Percentiles rank a stretch among this genome's conserved stretches.
Evolutionary conservation across 176 grass and related monocot species (phyloP).

Genomic region (Oryza glumipatula): DNA sequence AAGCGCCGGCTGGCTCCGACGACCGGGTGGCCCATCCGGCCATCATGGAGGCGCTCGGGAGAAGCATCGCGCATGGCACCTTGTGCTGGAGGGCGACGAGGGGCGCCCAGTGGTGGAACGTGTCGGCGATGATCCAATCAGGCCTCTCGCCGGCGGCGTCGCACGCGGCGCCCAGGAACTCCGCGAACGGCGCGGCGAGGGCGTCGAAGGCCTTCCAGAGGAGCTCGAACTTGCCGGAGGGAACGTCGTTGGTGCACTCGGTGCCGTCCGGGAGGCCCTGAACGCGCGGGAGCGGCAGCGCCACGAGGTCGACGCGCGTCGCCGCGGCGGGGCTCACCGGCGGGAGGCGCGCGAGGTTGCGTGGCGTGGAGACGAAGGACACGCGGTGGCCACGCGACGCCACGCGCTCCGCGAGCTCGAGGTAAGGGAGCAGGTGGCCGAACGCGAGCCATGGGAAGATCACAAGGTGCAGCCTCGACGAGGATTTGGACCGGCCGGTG

Average conservation of each 20-base stretch:
- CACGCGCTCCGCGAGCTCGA: conserved; percentile 25
- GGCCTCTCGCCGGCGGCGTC: neutral
- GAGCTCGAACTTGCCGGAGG: neutral
- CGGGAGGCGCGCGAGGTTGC: conserved; percentile 34
- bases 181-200: conserved; percentile 15
- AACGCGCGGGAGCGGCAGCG: conserved; percentile 29
- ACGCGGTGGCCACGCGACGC: conserved; percentile 36
- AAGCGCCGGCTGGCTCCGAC: neutral
- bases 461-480: conserved; percentile 14
- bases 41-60: neutral
- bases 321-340: neutral
- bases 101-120: conserved; percentile 38
- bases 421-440: conserved; percentile 40
- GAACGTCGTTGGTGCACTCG: conserved; percentile 50
- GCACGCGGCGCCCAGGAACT: neutral
- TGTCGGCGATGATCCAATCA: conserved; percentile 58
- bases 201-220: conserved; percentile 52
- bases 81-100: neutral
- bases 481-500: neutral
- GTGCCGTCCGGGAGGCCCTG: conserved; percentile 19
- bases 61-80: conserved; percentile 12
- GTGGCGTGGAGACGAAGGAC: conserved; percentile 37
- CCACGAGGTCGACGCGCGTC: conserved; percentile 25
- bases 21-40: neutral
- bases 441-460: conserved; percentile 44